Evolutionary conservation across 225 moss, liverwort and hornwort species (phyloP).

Genomic region (Lunularia cruciata): DNA sequence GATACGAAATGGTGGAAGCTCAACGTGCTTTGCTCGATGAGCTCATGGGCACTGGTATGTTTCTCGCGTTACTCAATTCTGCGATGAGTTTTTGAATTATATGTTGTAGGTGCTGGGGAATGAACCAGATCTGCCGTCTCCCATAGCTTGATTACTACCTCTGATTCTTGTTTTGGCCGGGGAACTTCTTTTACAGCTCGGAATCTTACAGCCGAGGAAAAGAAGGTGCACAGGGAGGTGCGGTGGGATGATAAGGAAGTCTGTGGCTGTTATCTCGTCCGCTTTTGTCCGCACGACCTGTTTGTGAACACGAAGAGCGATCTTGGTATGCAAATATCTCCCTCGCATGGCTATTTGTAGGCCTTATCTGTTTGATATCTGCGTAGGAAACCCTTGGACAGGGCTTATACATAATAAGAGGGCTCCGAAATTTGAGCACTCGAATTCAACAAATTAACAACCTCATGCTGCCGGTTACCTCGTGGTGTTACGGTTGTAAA

Average conservation of each 20-base stretch:
- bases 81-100: too few species aligned
- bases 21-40: conserved; percentile 98
- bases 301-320: conserved; percentile 99
- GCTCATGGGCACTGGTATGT: conserved; percentile 92
- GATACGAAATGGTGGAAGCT: conserved; percentile 85
- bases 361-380: too few species aligned
- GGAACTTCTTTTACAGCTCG: conserved; percentile 49
- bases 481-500: too few species aligned
- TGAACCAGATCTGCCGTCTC: too few species aligned
- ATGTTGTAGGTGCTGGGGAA: too few species aligned
- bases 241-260: conserved; percentile 97
- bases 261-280: conserved; percentile 80
- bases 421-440: too few species aligned
- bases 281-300: conserved; percentile 94
- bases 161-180: not conserved
- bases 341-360: not conserved
- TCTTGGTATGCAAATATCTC: conserved; percentile 57
- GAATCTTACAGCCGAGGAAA: conserved; percentile 79
- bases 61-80: too few species aligned
- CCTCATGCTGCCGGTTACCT: too few species aligned
- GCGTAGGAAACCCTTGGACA: too few species aligned
- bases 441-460: too few species aligned
- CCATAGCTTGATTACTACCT: not conserved
- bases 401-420: too few species aligned
- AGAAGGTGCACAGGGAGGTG: conserved; percentile 67